These are phyloP conservation scores for Rosa hybrid DNA, from an alignment of 331 rosid genomes.

Conservation along the genomic window DNA sequence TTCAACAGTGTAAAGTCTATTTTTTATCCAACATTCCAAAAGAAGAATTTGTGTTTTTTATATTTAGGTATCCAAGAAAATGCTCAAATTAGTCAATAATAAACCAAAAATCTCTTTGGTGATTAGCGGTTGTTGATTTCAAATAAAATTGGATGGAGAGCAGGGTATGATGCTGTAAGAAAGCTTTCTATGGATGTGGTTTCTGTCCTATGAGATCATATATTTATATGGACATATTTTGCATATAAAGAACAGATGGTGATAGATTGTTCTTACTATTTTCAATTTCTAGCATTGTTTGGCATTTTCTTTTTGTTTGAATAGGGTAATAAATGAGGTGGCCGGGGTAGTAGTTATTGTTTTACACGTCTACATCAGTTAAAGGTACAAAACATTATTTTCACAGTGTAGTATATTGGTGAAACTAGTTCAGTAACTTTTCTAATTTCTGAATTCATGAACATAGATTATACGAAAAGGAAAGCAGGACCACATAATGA, in stretches of 20 bases:
- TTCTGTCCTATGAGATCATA: not conserved
- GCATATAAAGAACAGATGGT: slow-evolving; percentile 13
- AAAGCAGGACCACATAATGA: slow-evolving; percentile 6
- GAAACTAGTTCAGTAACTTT: not conserved
- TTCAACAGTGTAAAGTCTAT: slow-evolving; percentile 7
- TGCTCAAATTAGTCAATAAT: not conserved
- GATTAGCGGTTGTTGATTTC: not conserved
- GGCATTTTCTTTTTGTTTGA: not conserved
- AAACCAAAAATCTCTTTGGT: not conserved
- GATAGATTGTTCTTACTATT: not conserved
- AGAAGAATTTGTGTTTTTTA: slow-evolving; percentile 5
- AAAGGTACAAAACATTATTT: not conserved
- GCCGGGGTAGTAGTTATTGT: not conserved
- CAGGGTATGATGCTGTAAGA: not conserved
- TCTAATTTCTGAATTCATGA: not conserved
- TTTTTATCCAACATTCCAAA: slow-evolving; percentile 13
- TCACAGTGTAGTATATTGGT: not conserved
- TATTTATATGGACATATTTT: not conserved
- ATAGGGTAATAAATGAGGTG: not conserved
- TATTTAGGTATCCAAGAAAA: not conserved
- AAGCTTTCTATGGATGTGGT: not conserved
- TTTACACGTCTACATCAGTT: not conserved
- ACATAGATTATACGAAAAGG: not conserved
- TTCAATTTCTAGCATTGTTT: not conserved
- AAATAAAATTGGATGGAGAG: not conserved